phyloP scores from a whole-genome alignment of 208 protist genomes.

The Leishmania tropica region DNA sequence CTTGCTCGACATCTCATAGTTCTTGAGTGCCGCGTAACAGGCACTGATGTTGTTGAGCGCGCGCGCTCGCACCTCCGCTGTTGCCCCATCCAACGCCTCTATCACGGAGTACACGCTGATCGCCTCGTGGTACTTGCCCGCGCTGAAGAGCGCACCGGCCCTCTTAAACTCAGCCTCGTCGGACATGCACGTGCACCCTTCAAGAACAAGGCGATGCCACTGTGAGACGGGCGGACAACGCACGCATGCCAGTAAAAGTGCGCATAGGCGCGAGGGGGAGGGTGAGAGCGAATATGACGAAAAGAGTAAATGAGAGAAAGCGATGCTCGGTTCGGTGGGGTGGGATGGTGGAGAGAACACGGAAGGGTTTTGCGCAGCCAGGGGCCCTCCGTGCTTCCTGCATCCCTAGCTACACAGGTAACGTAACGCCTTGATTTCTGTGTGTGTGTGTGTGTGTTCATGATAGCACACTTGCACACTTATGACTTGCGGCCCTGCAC shows the following conservation, averaged over 20 bases:
- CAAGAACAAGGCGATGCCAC: not conserved
- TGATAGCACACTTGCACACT: not conserved
- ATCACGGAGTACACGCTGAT: constrained; percentile 56
- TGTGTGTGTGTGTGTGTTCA: not conserved
- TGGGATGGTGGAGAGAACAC: not conserved
- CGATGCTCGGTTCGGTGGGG: too few species aligned
- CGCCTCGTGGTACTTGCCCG: constrained; percentile 53
- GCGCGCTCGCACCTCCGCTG: constrained; percentile 43
- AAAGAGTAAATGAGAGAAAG: not conserved
- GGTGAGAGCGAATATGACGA: not conserved
- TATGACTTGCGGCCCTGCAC: not conserved
- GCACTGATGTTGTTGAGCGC: constrained; percentile 84
- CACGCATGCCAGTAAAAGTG: not conserved
- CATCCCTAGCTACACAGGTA: not conserved
- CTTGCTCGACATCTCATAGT: constrained; percentile 58
- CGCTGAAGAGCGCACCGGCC: constrained; percentile 54
- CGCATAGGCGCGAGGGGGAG: not conserved
- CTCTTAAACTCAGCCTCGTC: constrained; percentile 60
- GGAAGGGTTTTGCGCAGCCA: too few species aligned
- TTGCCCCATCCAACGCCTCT: constrained; percentile 12
- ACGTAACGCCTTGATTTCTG: not conserved
- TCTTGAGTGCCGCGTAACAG: constrained; percentile 65
- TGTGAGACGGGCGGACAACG: not conserved
- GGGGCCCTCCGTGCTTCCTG: not conserved
- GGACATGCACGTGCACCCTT: constrained; percentile 23